Evolutionary conservation across 345 rosid genomes (phyloP).

Genomic region (Zanthoxylum bungeanum): DNA sequence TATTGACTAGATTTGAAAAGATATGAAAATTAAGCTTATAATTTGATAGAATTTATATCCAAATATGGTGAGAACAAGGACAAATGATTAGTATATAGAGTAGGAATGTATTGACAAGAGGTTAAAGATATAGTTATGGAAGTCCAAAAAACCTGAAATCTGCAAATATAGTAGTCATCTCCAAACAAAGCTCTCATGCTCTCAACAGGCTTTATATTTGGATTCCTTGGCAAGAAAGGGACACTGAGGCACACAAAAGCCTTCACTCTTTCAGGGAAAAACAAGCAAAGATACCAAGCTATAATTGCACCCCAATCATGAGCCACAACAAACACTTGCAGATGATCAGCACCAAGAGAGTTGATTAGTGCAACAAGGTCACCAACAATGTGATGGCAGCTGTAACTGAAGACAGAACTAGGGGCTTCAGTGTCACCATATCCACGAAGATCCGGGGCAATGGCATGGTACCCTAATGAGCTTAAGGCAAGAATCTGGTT

Average conservation of each 20-base stretch:
- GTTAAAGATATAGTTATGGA: no score
- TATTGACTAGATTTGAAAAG: no score
- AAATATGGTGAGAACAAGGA: no score
- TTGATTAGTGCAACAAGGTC: conserved; percentile 62
- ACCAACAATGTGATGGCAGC: conserved; percentile 54
- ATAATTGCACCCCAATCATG: conserved; percentile 83
- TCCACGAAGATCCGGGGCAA: conserved; percentile 86
- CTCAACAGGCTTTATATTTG: conserved; percentile 49
- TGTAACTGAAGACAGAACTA: conserved; percentile 39
- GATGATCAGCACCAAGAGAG: conserved; percentile 49
- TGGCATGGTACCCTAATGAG: conserved; percentile 54
- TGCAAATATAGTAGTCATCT: conserved; percentile 79
- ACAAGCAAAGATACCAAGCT: conserved; percentile 75
- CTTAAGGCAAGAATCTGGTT: conserved; percentile 64
- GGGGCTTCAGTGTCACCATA: conserved; percentile 70
- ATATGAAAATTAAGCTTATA: no score
- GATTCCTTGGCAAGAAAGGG: conserved; percentile 66
- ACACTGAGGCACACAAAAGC: conserved; percentile 63
- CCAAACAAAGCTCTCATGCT: conserved; percentile 54
- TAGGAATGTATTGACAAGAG: no score
- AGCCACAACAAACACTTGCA: conserved; percentile 57
- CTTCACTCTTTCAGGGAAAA: conserved; percentile 63
- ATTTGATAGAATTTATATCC: no score
- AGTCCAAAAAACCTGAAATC: conserved; percentile 88
- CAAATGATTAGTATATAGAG: no score